Conservation (phyloP, 2,329 filamentous ascomycete genomes). For the Cytospora paraplurivora region DNA sequence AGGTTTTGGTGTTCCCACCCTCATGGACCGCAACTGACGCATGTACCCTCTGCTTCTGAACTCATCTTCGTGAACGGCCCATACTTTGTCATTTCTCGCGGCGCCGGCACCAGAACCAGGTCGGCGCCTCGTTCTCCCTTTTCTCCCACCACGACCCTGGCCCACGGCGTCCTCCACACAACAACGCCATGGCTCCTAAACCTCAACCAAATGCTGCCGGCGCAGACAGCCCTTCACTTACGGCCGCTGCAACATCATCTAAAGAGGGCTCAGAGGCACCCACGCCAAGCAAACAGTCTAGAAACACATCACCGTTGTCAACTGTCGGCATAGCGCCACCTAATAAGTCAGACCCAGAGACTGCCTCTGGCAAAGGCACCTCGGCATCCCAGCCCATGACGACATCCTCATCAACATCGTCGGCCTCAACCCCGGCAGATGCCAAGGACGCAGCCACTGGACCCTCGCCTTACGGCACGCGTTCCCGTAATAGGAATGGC, state of each 20-base stretch:
- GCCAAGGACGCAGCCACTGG: conserved; percentile 55
- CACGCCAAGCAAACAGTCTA: conserved; percentile 33
- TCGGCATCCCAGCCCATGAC: conserved; percentile 48
- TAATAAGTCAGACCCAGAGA: conserved; percentile 37
- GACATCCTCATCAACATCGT: conserved; percentile 50
- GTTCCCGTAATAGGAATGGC: conserved; percentile 84
- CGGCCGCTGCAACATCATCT: conserved; percentile 34
- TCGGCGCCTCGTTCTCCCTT: conserved; percentile 26
- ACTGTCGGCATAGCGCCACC: conserved; percentile 35
- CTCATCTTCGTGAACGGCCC: conserved; percentile 15
- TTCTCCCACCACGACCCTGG: conserved; percentile 4
- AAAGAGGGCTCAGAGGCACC: conserved; percentile 35
- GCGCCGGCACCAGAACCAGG: conserved; percentile 27
- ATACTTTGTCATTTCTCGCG: conserved; percentile 18
- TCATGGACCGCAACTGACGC: conserved; percentile 23
- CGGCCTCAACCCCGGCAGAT: conserved; percentile 46
- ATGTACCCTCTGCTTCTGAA: conserved; percentile 16
- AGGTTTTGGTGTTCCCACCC: conserved; percentile 17
- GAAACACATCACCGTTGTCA: conserved; percentile 32
- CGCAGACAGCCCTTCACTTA: conserved; percentile 34
- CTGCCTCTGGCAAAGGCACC: conserved; percentile 30
- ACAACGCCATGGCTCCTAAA: conserved; percentile 43
- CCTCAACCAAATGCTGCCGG: conserved; percentile 35
- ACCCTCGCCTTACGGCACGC: conserved; percentile 82
- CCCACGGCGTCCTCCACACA: conserved; percentile 19